Base-by-base conservation (phyloP, 306 rosid species). In the Lathyrus sativus region DNA sequence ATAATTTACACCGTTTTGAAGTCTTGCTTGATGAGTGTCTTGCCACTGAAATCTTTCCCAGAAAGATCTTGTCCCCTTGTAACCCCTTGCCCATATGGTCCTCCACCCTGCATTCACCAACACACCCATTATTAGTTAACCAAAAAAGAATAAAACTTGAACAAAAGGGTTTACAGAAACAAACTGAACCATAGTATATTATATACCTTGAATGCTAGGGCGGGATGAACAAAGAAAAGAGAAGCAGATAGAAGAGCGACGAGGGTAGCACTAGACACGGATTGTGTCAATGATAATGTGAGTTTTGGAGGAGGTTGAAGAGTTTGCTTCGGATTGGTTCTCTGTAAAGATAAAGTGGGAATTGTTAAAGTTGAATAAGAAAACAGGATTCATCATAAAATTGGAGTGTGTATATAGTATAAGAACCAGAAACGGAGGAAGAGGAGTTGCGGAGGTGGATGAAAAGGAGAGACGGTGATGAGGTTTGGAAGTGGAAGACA, bases 1-100 rank as follows among this genome's bases (percentile, higher is more conserved):
- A 24, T 35, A 76, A 54, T 7, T 35, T 38, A 68, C 24, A 92
- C 97, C 90, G 96, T 93, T 85, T 93, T 93, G 82, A 93, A 93
- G 76, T 93, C 97, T 86, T 93, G 98, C 76, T 85, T 86, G 84
- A 88, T 85, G 72, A 93, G 79, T 26, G 90, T 83, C 85, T 80
- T 86, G 78, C 97, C 96, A 71, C 98, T 90, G 43, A 92, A 92
- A 80, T 88, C 97, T 84, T 77, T 88, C 18, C 96, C 96, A 26
- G 74, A 50, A 45, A 92, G 95, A 84, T 92, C 98, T 83, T 93
- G 97, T 7, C 99, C 99, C 49, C 99, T 79, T 13, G 98, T 90
- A 62, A 93, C 97, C 69, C 79, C 96, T 33, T 85, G 78, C 29
- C 98, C 98, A 33, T 90, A 90, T 42, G 98, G 98, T 3, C 95